phyloP scores from a whole-genome alignment of 345 rosid genomes.

The Populus simonii region DNA sequence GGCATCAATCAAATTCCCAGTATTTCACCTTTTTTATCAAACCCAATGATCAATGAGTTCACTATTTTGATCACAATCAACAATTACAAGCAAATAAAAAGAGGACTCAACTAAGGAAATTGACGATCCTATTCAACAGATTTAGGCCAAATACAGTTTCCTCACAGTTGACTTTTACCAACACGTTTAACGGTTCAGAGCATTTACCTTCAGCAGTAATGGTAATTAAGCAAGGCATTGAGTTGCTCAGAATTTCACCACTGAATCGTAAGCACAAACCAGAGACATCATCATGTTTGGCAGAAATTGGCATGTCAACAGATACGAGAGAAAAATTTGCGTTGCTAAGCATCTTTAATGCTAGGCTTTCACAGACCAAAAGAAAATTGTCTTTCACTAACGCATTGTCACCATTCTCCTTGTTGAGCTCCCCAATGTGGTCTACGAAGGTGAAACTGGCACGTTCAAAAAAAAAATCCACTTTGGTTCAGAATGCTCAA shows the following conservation, averaged over 20 bases:
- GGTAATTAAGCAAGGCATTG: constrained; percentile 71
- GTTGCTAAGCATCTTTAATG: constrained; percentile 72
- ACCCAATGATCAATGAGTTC: not conserved
- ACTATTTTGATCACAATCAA: not conserved
- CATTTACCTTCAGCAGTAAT: constrained; percentile 80
- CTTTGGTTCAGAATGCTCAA: too few relatives aligned
- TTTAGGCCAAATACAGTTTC: constrained; percentile 92
- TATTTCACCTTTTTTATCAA: not conserved
- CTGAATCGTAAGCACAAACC: constrained; percentile 77
- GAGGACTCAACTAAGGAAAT: constrained; percentile 54
- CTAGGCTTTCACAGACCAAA: constrained; percentile 65
- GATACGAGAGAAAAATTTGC: constrained; percentile 74
- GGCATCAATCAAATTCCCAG: not conserved
- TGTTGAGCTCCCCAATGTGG: constrained; percentile 55
- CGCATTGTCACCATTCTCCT: constrained; percentile 37
- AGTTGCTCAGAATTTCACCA: constrained; percentile 78
- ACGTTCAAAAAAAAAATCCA: not conserved
- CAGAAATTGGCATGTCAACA: constrained; percentile 71
- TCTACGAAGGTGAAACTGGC: constrained; percentile 68
- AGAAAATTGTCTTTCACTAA: constrained; percentile 61
- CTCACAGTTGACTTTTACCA: constrained; percentile 78
- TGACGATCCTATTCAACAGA: constrained; percentile 71
- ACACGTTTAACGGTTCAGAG: constrained; percentile 54
- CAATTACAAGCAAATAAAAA: not conserved
- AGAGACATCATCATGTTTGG: constrained; percentile 71